Evolutionary conservation across 148 eudicot species (phyloP), one percentile per base, ranked within the genome.

Genomic region (Nepenthes gracilis): DNA sequence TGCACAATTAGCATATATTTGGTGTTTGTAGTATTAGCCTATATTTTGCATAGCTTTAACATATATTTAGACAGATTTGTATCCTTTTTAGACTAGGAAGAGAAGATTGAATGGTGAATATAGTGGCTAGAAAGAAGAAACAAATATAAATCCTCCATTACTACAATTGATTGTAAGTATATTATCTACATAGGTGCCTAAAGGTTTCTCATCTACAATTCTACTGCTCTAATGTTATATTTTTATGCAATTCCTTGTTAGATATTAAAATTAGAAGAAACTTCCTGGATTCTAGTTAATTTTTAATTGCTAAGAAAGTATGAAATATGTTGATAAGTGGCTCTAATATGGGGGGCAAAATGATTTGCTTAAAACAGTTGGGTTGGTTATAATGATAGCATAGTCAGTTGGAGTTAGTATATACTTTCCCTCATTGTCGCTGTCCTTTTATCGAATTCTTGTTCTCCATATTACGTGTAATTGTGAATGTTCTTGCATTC

Each of bases 271-370:
- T 54, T 93, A 73, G 83, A 88, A 72, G 64, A 82, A 68, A 74
- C 78, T 58, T 83, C 36, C 38, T 96, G 95, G 36, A 68, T 86
- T 66, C 94, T 91, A 11, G 80, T 87, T 58, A 91, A 88, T 74
- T 88, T 67, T 76, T 77, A 63, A 78, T 88, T 56, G 71, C 73
- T 36, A 78, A 82, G 56, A 79, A 78, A 59, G 86, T 84, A 43
- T 77, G 75, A 79, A 96, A 86, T 64, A 74, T 93, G 47, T 85
- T 93, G 61, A 84, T 93, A 70, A 88, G 95, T 69, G 98, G 98
- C 75, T 96, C 98, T 53, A 88, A 93, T 66, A 89, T 96, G 32
- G 98, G 98, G 59, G 98, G 98, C 60, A 93, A 88, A 83, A 93
- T 95, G 63, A 84, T 93, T 70, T 82, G 83, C 74, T 76, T 76